Base-by-base conservation (phyloP, 495 filamentous ascomycete species). In the Lasiosphaeriaceae sp. region DNA sequence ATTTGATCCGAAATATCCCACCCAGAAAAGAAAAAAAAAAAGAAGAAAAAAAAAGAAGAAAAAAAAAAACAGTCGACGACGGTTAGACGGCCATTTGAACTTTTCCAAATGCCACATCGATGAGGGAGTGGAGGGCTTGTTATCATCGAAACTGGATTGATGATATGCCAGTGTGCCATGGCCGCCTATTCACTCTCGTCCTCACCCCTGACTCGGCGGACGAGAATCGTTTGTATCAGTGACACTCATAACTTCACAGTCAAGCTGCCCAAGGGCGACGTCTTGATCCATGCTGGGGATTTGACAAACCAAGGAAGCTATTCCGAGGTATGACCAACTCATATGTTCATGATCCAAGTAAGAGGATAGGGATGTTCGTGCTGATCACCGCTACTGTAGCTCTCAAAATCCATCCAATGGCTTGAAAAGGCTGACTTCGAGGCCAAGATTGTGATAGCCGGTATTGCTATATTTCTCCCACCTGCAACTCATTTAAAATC, bases 271-370 rank as follows among this genome's bases (percentile, higher is more conserved):
- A 78, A 83, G 23, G 93, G 92, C 14, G 93, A 97, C 62, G 82
- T 97, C 3, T 76, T 97, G 17, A 88, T 97, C 41, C 94, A 97
- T 63, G 90, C 92, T 8, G 93, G 93, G 8, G 93, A 97, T 68
- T 77, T 97, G 37, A 86, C 86, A 43, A 94, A 94, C 58, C 81
- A 84, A 62, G 93, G 93, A 41, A 90, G 84, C 45, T 80, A 66
- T 54, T 72, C 71, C 5, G 71, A 74, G 63, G 71, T 71, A 61
- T 2, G 29, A 9, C 20, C 34, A 17, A 34, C 22, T 26, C 24
- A 19, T 11, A 26, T 51, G 11, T 11, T 14, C n/a, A n/a, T n/a
- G n/a, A n/a, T n/a, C n/a, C n/a, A n/a, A n/a, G n/a, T n/a, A 9
- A 31, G 26, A 31, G 4, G 9, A 31, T 4, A 31, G 26, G 26